Conservation (phyloP, 1,284 basidiomycete species). For the Dichomitus squalens region DNA sequence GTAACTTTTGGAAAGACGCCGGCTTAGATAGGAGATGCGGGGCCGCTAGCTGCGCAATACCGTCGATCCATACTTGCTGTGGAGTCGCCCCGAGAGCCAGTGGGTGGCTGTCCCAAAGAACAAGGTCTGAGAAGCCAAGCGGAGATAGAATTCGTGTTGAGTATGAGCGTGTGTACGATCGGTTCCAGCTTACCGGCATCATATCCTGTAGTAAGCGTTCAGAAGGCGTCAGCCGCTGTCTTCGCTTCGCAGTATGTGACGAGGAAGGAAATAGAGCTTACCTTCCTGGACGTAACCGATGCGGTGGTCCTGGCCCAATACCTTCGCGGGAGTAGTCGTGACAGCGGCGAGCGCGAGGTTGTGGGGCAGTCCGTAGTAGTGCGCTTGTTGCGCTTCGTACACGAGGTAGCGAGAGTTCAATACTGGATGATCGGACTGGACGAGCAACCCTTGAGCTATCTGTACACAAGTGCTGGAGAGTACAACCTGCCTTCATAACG, state of each 20-base stretch:
- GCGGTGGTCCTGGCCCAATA: conserved; percentile 81
- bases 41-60: conserved; percentile 58
- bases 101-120: conserved; percentile 80
- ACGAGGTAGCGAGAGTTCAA: conserved; percentile 80
- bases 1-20: conserved; percentile 45
- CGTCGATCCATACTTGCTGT: conserved; percentile 75
- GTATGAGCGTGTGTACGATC: neutral
- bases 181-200: conserved; percentile 41
- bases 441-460: neutral
- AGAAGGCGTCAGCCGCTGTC: neutral
- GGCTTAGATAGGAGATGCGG: conserved; percentile 52
- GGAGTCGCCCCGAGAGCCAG: conserved; percentile 72
- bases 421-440: conserved; percentile 72
- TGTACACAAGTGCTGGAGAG: neutral
- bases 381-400: conserved; percentile 87
- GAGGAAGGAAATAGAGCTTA: conserved; percentile 18
- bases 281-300: conserved; percentile 75
- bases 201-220: conserved; percentile 39
- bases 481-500: conserved; percentile 66
- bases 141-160: neutral
- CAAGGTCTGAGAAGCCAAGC: conserved; percentile 44
- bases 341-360: conserved; percentile 73
- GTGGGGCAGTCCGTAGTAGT: conserved; percentile 69
- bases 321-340: conserved; percentile 76
- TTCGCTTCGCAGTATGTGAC: no score